Evolutionary conservation across 176 grass and related monocot genomes (phyloP), one percentile per base, ranked within the genome.

Genomic region (Secale cereale): DNA sequence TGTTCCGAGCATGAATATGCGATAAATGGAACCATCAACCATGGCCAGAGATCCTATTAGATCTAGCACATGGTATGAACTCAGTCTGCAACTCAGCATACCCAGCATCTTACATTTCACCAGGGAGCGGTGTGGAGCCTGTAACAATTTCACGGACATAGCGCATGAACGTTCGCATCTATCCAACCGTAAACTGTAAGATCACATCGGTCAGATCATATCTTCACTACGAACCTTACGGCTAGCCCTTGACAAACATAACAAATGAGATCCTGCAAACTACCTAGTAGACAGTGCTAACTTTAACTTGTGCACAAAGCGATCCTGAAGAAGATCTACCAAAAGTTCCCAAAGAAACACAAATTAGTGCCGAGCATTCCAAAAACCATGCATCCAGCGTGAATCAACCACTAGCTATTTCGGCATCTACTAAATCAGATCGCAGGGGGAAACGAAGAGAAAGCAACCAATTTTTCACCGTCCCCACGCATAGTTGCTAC

Each of bases 241-340:
- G n/a, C n/a, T n/a, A n/a, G n/a, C n/a, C n/a, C n/a, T n/a, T n/a
- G n/a, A 6, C 50, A 7, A 54, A 54, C 10, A 19, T 15, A 26
- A 37, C 50, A 48, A 19, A 19, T 36, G 4, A 52, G 48, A 52
- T 52, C 48, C 48, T 52, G 48, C 48, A 52, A 52, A 52, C 48
- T 52, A 40, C 36, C 8, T 8, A 10, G 13, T 46, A 46, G 16
- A 20, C 15, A 50, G 1, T 64, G 72, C 16, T 20, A 54, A 17
- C n/a, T 16, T 73, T 39, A 81, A 11, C 17, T 41, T 82, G 2
- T 15, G 57, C 75, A 54, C 23, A 23, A 69, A 65, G 57, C 30
- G 48, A 81, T 60, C 30, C 30, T 22, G 60, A 8, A 81, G 17
- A 72, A 81, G 17, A 72, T 83, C 65, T 45, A 88, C 28, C 64